Conservation (phyloP, 2,329 filamentous ascomycete species). For the Hypocrella siamensis region DNA sequence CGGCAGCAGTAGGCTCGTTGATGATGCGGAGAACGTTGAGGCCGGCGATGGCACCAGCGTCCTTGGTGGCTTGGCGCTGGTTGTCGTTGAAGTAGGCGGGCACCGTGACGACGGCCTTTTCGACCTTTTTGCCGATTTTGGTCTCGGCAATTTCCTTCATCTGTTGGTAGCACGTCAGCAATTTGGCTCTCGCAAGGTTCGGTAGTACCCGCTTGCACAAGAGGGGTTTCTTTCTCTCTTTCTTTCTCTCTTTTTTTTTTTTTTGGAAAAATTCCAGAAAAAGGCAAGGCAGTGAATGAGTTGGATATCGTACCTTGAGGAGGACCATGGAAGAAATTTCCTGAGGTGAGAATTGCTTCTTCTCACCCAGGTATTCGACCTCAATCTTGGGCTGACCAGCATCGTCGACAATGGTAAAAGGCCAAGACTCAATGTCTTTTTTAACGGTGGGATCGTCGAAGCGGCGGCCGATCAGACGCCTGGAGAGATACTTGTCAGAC, state of each 20-base stretch:
- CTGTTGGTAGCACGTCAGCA: slow-evolving; percentile 29
- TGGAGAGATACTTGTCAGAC: slow-evolving; percentile 20
- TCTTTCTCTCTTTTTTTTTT: no score
- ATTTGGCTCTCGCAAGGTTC: background rate
- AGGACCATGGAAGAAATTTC: slow-evolving; percentile 99
- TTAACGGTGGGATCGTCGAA: slow-evolving; percentile 94
- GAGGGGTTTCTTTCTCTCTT: background rate
- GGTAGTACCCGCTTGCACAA: background rate
- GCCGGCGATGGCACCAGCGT: slow-evolving; percentile 91
- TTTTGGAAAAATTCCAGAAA: no score
- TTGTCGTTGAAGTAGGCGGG: slow-evolving; percentile 99
- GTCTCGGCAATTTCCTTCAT: slow-evolving; percentile 99
- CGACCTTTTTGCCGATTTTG: slow-evolving; percentile 97
- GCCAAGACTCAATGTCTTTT: slow-evolving; percentile 98
- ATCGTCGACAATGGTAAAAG: slow-evolving; percentile 94
- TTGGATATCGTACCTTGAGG: slow-evolving; percentile 81
- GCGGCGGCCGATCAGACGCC: slow-evolving; percentile 93
- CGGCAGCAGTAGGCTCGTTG: slow-evolving; percentile 97
- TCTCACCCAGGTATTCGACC: slow-evolving; percentile 91
- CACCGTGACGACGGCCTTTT: slow-evolving; percentile 98
- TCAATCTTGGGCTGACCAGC: slow-evolving; percentile 79
- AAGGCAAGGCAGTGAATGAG: no score
- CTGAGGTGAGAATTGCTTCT: slow-evolving; percentile 92
- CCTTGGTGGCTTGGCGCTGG: slow-evolving; percentile 98
- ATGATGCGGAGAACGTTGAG: slow-evolving; percentile 99